Percentiles rank a stretch among this genome's conserved stretches.
Conservation (phyloP, 768 basidiomycete species). For the Lactifluus piperatus region DNA sequence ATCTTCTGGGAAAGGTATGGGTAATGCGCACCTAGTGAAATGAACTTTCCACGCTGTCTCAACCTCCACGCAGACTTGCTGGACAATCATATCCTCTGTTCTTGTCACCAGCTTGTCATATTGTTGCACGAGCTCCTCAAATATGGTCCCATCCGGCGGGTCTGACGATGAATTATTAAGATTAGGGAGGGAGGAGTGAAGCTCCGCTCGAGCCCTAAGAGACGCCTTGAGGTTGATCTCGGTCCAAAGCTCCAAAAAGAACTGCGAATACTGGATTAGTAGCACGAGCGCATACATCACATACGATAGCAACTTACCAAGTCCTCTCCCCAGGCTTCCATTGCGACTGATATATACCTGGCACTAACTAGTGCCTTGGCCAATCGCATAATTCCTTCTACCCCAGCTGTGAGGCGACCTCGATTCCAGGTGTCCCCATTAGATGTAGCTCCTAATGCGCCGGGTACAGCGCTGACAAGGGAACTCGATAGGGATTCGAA, state of each 20-base stretch:
- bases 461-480: constrained; percentile 86
- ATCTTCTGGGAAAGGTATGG: neutral
- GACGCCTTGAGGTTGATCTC: constrained; percentile 59
- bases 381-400: constrained; percentile 73
- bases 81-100: constrained; percentile 84
- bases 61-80: constrained; percentile 76
- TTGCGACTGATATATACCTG: constrained; percentile 55
- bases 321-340: constrained; percentile 87
- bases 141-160: constrained; percentile 57
- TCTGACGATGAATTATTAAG: constrained; percentile 28
- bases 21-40: constrained; percentile 35
- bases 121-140: constrained; percentile 62
- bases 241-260: constrained; percentile 85
- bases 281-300: neutral
- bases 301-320: constrained; percentile 42
- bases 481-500: constrained; percentile 88
- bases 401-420: constrained; percentile 64
- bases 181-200: constrained; percentile 43
- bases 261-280: constrained; percentile 37
- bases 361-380: constrained; percentile 84
- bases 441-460: constrained; percentile 59
- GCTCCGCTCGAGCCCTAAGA: constrained; percentile 46
- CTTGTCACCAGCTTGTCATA: constrained; percentile 54
- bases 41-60: constrained; percentile 68
- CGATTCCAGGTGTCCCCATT: constrained; percentile 33